Evolutionary conservation across 345 rosid genomes (phyloP).

Genomic region (Brassica nigra): DNA sequence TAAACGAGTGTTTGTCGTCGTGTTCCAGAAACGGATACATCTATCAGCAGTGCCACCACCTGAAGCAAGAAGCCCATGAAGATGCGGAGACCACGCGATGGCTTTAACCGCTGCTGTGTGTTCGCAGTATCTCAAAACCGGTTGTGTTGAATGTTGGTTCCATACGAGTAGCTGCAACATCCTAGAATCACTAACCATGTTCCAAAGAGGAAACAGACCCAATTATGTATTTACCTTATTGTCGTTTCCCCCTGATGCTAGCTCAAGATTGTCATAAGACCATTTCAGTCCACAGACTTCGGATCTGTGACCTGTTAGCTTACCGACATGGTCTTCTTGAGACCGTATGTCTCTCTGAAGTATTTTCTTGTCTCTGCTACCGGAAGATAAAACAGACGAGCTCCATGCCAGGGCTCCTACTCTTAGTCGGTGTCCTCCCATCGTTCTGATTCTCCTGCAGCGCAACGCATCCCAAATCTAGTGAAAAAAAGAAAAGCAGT

Average conservation of each 20-base stretch:
- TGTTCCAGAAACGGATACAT: constrained; percentile 98
- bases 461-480: constrained; percentile 94
- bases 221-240: constrained; percentile 60
- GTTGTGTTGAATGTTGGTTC: constrained; percentile 95
- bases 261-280: constrained; percentile 95
- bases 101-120: constrained; percentile 99
- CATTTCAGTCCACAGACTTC: constrained; percentile 99
- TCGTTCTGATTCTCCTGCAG: constrained; percentile 77
- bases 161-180: constrained; percentile 86
- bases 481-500: constrained; percentile 8
- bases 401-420: constrained; percentile 98
- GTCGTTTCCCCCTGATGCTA: constrained; percentile 99
- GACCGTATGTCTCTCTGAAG: constrained; percentile 84
- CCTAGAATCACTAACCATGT: constrained; percentile 25
- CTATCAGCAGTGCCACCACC: constrained; percentile 99
- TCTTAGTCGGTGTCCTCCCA: constrained; percentile 95
- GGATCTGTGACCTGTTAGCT: constrained; percentile 93
- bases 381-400: constrained; percentile 81
- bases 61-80: constrained; percentile 95
- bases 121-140: constrained; percentile 82
- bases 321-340: constrained; percentile 80
- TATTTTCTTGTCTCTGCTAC: constrained; percentile 95
- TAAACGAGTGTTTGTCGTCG: constrained; percentile 84
- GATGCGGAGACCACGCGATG: constrained; percentile 99
- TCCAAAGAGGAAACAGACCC: background rate